Conservation (phyloP, 768 basidiomycete genomes). For the Mycena rebaudengoi region DNA sequence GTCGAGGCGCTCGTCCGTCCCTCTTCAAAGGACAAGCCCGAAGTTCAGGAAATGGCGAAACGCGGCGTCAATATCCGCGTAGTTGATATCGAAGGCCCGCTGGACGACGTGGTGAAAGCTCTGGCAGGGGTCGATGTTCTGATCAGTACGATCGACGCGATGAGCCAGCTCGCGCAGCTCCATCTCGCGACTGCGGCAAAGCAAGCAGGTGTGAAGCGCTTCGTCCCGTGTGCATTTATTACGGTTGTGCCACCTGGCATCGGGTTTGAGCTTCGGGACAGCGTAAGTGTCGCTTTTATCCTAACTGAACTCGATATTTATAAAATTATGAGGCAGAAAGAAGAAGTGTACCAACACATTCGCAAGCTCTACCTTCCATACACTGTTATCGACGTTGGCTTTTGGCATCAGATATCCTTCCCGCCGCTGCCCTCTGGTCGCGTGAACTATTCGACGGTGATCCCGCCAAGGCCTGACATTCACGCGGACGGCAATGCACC, state of each 20-base stretch:
- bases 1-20: slow-evolving; percentile 19
- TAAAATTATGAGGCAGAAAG: slow-evolving; percentile 31
- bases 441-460: slow-evolving; percentile 10
- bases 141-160: slow-evolving; percentile 18
- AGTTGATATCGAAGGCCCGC: slow-evolving; percentile 12
- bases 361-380: slow-evolving; percentile 31
- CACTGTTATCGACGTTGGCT: slow-evolving; percentile 44
- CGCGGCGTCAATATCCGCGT: slow-evolving; percentile 16
- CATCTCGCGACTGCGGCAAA: slow-evolving; percentile 19
- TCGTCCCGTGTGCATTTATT: slow-evolving; percentile 18
- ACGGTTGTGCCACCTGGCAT: slow-evolving; percentile 17
- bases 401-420: slow-evolving; percentile 37
- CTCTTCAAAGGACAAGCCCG: slow-evolving; percentile 2
- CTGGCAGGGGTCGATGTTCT: slow-evolving; percentile 17
- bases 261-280: slow-evolving; percentile 4
- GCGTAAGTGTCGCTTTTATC: neutral
- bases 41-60: neutral
- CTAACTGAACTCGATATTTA: neutral
- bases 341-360: slow-evolving; percentile 34
- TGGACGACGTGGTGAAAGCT: neutral
- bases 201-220: slow-evolving; percentile 20
- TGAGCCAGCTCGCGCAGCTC: slow-evolving; percentile 5
- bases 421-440: slow-evolving; percentile 21
- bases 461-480: slow-evolving; percentile 10
- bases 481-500: slow-evolving; percentile 29